phyloP scores from a whole-genome alignment of 169 alveolate species.

The Cyclospora cayetanensis region DNA sequence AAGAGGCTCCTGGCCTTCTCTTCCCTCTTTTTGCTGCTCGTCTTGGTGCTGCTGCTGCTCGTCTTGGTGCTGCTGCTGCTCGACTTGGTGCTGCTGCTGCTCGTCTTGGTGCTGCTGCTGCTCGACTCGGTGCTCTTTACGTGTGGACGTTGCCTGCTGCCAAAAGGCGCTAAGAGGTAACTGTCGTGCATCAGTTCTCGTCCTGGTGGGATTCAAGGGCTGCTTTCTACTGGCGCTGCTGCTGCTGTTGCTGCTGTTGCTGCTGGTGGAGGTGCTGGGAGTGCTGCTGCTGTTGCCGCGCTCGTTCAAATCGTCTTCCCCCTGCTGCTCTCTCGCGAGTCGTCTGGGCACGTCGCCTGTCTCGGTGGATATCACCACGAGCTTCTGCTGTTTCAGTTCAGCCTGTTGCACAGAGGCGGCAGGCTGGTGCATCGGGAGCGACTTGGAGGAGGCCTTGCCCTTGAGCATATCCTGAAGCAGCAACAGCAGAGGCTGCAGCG shows the following conservation, averaged over 20 bases:
- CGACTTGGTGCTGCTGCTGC: neutral
- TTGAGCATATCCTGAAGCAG: slow-evolving; percentile 44
- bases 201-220: slow-evolving; percentile 13
- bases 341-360: too few species aligned
- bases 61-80: slow-evolving; percentile 16
- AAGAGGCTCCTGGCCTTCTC: neutral
- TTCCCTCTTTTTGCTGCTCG: neutral
- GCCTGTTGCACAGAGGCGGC: neutral
- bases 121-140: neutral
- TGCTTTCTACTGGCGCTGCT: slow-evolving; percentile 4
- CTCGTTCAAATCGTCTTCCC: neutral
- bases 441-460: neutral
- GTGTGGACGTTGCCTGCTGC: neutral
- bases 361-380: neutral
- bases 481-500: slow-evolving; percentile 20
- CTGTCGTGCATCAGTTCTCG: slow-evolving; percentile 68
- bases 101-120: neutral
- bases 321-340: neutral
- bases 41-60: neutral
- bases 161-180: slow-evolving; percentile 38
- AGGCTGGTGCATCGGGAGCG: neutral
- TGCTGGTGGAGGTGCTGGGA: neutral
- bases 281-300: neutral
- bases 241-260: neutral
- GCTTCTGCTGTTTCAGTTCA: slow-evolving; percentile 16